These are phyloP conservation scores for Phytopythium aichiense DNA, from an alignment of 352 stramenopile genomes.

Conservation along the genomic window DNA sequence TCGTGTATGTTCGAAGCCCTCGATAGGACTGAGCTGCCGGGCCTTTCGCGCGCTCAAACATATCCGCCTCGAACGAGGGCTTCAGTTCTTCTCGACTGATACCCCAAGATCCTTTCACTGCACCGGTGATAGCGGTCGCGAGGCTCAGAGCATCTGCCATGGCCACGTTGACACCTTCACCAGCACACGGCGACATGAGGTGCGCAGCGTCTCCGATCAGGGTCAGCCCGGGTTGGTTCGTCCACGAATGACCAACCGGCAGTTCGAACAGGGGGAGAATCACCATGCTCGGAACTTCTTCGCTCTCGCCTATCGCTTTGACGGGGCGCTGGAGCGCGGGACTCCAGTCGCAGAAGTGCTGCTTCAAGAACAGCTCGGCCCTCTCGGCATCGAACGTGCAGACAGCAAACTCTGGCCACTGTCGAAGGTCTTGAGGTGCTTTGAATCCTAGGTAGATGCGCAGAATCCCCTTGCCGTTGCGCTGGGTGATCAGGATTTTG, in stretches of 20 bases:
- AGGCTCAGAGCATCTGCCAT: constrained; percentile 22
- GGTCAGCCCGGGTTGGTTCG: constrained; percentile 14
- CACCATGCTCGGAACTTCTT: not conserved
- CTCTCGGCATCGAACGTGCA: not conserved
- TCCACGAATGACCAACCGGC: not conserved
- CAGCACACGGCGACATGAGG: constrained; percentile 30
- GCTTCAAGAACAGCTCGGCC: not conserved
- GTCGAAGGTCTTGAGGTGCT: not conserved
- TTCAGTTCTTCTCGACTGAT: not conserved
- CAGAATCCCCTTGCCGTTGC: constrained; percentile 17
- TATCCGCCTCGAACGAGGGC: not conserved
- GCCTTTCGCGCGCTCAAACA: not conserved
- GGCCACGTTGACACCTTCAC: constrained; percentile 28
- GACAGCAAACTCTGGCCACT: not conserved
- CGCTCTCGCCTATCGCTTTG: not conserved
- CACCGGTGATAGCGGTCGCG: not conserved
- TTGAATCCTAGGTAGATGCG: constrained; percentile 18
- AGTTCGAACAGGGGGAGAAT: not conserved
- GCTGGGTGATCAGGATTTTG: constrained; percentile 15
- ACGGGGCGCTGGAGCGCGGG: not conserved
- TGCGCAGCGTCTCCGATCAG: constrained; percentile 30
- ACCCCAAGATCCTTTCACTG: not conserved
- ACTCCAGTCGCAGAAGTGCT: not conserved
- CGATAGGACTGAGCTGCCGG: not conserved
- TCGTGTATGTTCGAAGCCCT: not conserved